Conservation (phyloP, 495 filamentous ascomycete species). For the Aspergillus funiculosus region DNA sequence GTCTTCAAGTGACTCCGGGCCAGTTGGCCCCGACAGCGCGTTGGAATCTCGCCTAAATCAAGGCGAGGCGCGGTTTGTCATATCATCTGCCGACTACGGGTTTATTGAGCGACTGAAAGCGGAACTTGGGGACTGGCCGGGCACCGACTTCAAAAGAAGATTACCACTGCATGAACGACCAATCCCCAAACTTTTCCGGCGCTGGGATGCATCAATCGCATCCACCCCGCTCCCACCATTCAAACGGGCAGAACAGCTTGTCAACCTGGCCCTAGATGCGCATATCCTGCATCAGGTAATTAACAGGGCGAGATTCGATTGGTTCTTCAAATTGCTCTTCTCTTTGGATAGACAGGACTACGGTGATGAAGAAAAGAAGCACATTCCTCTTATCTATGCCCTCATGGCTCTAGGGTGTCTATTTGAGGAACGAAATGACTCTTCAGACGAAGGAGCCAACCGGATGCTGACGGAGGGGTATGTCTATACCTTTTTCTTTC, state of each 20-base stretch:
- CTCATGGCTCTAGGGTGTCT: conserved; percentile 14
- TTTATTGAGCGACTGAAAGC: conserved; percentile 12
- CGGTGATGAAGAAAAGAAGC: conserved; percentile 2
- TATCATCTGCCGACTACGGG: conserved; percentile 5
- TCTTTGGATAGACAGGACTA: conserved; percentile 6
- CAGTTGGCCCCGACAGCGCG: not conserved
- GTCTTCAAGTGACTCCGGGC: not conserved
- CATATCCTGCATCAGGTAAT: conserved; percentile 9
- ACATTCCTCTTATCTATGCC: conserved; percentile 5
- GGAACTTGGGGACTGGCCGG: conserved; percentile 8
- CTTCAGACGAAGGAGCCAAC: not conserved
- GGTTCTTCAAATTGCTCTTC: conserved; percentile 7
- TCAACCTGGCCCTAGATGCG: conserved; percentile 6
- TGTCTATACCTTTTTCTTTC: not conserved
- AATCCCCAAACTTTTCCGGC: conserved; percentile 1
- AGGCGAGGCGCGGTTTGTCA: conserved; percentile 6
- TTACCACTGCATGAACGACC: not conserved
- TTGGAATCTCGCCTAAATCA: not conserved
- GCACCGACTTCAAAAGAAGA: conserved; percentile 9
- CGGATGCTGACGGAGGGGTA: conserved; percentile 4
- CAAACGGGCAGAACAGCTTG: conserved; percentile 2
- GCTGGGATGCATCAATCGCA: not conserved
- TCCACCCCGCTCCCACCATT: not conserved
- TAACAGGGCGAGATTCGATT: conserved; percentile 8
- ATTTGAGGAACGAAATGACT: not conserved